Conservation (phyloP, 345 rosid genomes). For the Melaleuca quinquenervia region DNA sequence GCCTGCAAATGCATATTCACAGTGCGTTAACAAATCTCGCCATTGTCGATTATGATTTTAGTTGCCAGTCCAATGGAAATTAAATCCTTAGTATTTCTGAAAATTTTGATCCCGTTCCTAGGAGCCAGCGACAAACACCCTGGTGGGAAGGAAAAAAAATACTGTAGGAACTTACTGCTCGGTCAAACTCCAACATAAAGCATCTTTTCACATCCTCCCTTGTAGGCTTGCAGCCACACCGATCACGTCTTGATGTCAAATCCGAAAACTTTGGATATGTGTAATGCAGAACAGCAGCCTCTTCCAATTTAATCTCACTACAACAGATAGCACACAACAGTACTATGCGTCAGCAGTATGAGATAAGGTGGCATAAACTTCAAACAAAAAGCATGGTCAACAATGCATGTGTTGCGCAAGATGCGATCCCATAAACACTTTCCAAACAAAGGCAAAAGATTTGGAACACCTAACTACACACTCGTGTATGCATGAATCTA, state of each 20-base stretch:
- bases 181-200: constrained; percentile 95
- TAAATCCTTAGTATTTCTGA: neutral
- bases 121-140: neutral
- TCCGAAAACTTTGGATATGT: constrained; percentile 88
- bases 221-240: constrained; percentile 98
- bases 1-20: constrained; percentile 39
- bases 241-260: constrained; percentile 92
- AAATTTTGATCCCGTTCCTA: neutral
- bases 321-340: neutral
- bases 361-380: neutral
- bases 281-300: constrained; percentile 85
- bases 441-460: neutral
- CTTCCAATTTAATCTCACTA: constrained; percentile 79
- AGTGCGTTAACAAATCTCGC: neutral
- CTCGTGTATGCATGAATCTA: neutral
- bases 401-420: neutral
- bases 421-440: neutral
- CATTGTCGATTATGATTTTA: neutral
- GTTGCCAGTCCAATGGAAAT: neutral
- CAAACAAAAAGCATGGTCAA: neutral
- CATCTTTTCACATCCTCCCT: constrained; percentile 93
- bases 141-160: neutral
- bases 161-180: constrained; percentile 56
- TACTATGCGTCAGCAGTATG: neutral
- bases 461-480: neutral